Evolutionary conservation across 495 filamentous ascomycete species (phyloP).

Genomic region (Rusavskia elegans): DNA sequence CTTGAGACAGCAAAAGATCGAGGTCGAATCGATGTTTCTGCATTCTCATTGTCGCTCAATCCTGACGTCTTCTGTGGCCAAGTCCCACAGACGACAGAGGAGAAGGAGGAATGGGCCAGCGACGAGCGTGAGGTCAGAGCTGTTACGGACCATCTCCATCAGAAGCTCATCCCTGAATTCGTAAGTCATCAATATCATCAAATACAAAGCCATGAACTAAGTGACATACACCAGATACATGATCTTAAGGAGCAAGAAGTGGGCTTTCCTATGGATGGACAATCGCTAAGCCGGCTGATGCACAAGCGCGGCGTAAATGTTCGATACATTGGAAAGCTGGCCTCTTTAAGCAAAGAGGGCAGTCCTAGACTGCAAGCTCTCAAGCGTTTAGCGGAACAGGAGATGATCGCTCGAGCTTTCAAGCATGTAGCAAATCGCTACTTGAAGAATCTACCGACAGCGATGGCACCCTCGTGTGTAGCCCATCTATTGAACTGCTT

Average conservation of each 20-base stretch:
- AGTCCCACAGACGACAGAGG: slow-evolving; percentile 72
- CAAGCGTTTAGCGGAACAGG: slow-evolving; percentile 59
- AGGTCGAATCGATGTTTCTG: slow-evolving; percentile 62
- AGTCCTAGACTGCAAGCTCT: slow-evolving; percentile 62
- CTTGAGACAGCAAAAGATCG: slow-evolving; percentile 24
- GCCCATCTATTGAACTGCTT: slow-evolving; percentile 92
- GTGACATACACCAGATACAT: slow-evolving; percentile 32
- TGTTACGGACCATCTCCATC: slow-evolving; percentile 61
- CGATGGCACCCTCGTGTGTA: slow-evolving; percentile 58
- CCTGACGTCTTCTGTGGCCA: slow-evolving; percentile 93
- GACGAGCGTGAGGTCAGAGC: slow-evolving; percentile 83
- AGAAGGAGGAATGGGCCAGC: slow-evolving; percentile 67
- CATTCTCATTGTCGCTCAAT: slow-evolving; percentile 79
- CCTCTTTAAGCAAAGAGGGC: slow-evolving; percentile 46
- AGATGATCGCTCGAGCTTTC: slow-evolving; percentile 87
- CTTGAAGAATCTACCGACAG: slow-evolving; percentile 62
- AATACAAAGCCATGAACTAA: neutral
- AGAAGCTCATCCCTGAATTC: slow-evolving; percentile 56
- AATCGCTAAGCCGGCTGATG: slow-evolving; percentile 72
- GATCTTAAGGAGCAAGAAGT: slow-evolving; percentile 87
- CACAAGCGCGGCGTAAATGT: slow-evolving; percentile 97
- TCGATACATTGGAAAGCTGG: slow-evolving; percentile 80
- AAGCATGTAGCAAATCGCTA: slow-evolving; percentile 79
- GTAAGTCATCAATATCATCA: slow-evolving; percentile 11
- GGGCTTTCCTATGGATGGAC: slow-evolving; percentile 95